Conservation (phyloP, 352 stramenopile species). For the Globisporangium splendens region DNA sequence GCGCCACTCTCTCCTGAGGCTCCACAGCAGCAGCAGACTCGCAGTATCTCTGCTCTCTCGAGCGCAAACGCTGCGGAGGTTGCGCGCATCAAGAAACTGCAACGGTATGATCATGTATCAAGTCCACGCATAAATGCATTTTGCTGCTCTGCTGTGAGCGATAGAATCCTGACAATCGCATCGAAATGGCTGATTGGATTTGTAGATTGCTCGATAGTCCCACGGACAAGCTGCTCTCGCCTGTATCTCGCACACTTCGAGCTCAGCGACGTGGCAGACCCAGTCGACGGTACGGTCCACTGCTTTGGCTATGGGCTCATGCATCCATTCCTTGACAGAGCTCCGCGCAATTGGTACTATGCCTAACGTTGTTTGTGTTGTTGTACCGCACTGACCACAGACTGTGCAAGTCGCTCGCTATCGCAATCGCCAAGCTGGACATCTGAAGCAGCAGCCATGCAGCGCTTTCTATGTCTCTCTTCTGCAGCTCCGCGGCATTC, state of each 20-base stretch:
- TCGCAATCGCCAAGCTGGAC: not conserved
- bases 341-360: not conserved
- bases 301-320: too few relatives aligned
- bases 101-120: constrained; percentile 4
- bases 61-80: not conserved
- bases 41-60: not conserved
- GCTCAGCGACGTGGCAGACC: constrained; percentile 18
- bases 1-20: not conserved
- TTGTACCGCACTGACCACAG: not conserved
- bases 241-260: constrained; percentile 45
- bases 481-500: too few relatives aligned
- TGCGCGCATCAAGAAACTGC: constrained; percentile 13
- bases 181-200: too few relatives aligned
- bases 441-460: not conserved
- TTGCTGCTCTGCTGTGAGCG: not conserved
- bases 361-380: not conserved
- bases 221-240: constrained; percentile 66
- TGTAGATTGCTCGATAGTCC: constrained; percentile 52
- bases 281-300: constrained; percentile 8
- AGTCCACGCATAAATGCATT: not conserved
- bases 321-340: not conserved
- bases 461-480: too few relatives aligned
- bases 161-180: not conserved
- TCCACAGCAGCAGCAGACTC: not conserved
- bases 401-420: constrained; percentile 5